Evolutionary conservation across 805 yeast species (phyloP).

Genomic region (Wickerhamiella hasegawae): DNA sequence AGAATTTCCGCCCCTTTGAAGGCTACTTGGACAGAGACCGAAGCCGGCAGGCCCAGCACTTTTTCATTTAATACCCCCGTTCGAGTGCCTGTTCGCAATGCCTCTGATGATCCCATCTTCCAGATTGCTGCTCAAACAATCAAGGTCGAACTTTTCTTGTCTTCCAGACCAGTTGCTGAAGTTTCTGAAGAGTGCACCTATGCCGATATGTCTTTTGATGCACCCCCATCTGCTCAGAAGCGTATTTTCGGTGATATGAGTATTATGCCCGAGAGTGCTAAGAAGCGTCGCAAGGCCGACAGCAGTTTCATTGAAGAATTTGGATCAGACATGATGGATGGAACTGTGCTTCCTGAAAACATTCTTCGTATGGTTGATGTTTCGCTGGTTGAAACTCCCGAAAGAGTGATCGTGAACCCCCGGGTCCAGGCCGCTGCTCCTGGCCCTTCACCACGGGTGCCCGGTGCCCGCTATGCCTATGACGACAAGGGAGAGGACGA

Average conservation of each 20-base stretch:
- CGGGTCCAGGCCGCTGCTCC: conserved; percentile 13
- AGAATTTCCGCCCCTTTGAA: background rate
- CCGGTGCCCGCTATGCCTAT: conserved; percentile 13
- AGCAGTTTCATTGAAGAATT: conserved; percentile 11
- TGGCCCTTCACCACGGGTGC: conserved; percentile 15
- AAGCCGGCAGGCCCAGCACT: too few species aligned
- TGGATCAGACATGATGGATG: conserved; percentile 10
- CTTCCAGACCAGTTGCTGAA: background rate
- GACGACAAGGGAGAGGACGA: conserved; percentile 4
- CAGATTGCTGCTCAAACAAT: conserved; percentile 1
- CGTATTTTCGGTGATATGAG: conserved; percentile 7
- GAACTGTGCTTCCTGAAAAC: conserved; percentile 18
- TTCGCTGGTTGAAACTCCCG: conserved; percentile 23
- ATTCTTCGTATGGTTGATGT: conserved; percentile 24
- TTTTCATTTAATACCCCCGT: background rate
- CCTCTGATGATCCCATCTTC: conserved; percentile 5
- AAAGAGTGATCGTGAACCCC: conserved; percentile 10
- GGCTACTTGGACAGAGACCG: background rate
- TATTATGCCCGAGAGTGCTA: conserved; percentile 2
- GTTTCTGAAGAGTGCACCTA: conserved; percentile 8
- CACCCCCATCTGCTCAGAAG: background rate
- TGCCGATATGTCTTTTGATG: conserved; percentile 5
- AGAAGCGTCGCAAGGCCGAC: conserved; percentile 9
- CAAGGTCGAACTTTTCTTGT: background rate
- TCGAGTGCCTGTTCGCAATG: conserved; percentile 2